phyloP scores from a whole-genome alignment of 805 yeast species.

The Henningerozyma blattae region DNA sequence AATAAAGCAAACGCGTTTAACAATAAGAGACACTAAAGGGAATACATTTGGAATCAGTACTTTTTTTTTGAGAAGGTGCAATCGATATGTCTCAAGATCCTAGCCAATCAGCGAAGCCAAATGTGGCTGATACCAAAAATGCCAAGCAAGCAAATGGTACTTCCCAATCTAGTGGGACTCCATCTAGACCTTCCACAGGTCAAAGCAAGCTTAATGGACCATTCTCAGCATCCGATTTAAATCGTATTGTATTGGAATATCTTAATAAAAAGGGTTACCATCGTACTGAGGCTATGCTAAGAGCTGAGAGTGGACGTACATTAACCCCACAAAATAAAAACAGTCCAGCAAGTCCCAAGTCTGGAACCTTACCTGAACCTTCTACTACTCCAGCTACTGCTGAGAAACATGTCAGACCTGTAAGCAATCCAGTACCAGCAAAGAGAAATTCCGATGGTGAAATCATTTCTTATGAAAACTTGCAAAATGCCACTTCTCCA shows the following conservation, averaged over 20 bases:
- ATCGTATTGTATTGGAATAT: slow-evolving; percentile 85
- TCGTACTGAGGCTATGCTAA: slow-evolving; percentile 84
- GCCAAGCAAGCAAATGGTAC: neutral
- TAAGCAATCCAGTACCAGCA: slow-evolving; percentile 20
- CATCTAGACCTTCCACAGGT: neutral
- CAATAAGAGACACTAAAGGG: no score
- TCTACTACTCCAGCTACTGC: slow-evolving; percentile 22
- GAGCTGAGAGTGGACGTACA: slow-evolving; percentile 70
- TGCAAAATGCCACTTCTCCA: slow-evolving; percentile 31
- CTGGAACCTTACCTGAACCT: slow-evolving; percentile 23
- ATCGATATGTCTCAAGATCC: neutral
- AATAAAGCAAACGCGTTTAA: no score
- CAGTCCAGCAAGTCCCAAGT: slow-evolving; percentile 37
- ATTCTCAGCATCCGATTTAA: slow-evolving; percentile 74
- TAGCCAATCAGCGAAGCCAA: neutral
- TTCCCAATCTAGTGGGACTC: neutral
- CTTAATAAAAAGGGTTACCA: slow-evolving; percentile 89
- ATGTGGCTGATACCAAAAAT: neutral
- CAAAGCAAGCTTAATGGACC: slow-evolving; percentile 14
- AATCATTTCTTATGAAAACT: slow-evolving; percentile 14
- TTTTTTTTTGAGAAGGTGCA: no score
- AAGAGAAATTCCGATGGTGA: slow-evolving; percentile 22
- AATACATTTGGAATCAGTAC: no score
- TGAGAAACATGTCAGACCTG: slow-evolving; percentile 17
- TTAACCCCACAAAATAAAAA: slow-evolving; percentile 37